phyloP scores from a whole-genome alignment of 2,329 filamentous ascomycete species.

The Emmonsia crescens region DNA sequence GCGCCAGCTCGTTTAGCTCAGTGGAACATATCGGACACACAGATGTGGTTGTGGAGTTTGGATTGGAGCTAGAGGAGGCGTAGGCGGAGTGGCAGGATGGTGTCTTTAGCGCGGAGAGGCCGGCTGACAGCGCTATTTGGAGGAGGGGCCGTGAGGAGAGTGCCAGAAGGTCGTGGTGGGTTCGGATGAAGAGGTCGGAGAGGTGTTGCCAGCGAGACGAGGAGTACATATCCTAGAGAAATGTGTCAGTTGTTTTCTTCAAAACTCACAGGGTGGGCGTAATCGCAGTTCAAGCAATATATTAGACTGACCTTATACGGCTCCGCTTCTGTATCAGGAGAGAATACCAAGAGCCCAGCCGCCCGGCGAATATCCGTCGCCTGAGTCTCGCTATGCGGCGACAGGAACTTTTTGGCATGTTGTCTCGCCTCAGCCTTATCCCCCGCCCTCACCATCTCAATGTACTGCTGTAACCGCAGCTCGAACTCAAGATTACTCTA shows the following conservation, averaged over 20 bases:
- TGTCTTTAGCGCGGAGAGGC: conserved; percentile 89
- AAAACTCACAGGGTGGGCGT: not conserved
- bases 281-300: not conserved
- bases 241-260: not conserved
- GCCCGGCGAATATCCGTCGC: conserved; percentile 59
- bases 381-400: conserved; percentile 58
- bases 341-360: conserved; percentile 69
- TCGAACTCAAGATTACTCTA: conserved; percentile 83
- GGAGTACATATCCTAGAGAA: conserved; percentile 57
- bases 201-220: conserved; percentile 62
- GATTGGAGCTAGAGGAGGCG: conserved; percentile 44
- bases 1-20: conserved; percentile 83
- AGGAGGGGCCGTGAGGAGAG: conserved; percentile 75
- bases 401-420: conserved; percentile 74
- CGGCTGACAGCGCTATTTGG: conserved; percentile 81
- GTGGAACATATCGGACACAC: conserved; percentile 94
- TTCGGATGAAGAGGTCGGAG: conserved; percentile 68
- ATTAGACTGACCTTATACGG: conserved; percentile 46
- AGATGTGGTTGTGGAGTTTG: conserved; percentile 50
- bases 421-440: conserved; percentile 59
- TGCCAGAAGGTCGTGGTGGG: conserved; percentile 75
- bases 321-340: conserved; percentile 48
- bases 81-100: conserved; percentile 73
- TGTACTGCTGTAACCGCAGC: conserved; percentile 86
- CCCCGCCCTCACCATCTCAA: conserved; percentile 69